phyloP scores from a whole-genome alignment of 768 basidiomycete genomes.

The Butyriboletus loyo region DNA sequence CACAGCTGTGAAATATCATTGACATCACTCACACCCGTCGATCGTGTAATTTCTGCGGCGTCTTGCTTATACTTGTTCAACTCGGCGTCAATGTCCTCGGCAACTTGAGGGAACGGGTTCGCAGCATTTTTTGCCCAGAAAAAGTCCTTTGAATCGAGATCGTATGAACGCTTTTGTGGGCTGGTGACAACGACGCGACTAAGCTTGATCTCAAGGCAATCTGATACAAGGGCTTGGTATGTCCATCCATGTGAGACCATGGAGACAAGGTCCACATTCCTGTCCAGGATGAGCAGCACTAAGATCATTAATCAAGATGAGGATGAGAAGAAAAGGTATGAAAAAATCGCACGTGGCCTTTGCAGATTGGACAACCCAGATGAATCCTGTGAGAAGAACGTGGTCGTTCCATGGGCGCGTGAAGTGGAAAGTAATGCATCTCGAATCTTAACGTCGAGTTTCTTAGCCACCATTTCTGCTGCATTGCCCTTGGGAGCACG shows the following conservation, averaged over 20 bases:
- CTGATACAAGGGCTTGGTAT: slow-evolving; percentile 96
- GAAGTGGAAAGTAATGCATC: slow-evolving; percentile 76
- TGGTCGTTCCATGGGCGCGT: slow-evolving; percentile 50
- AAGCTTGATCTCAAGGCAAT: slow-evolving; percentile 95
- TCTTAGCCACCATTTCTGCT: slow-evolving; percentile 98
- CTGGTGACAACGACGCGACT: slow-evolving; percentile 87
- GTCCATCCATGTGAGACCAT: slow-evolving; percentile 98
- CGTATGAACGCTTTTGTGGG: slow-evolving; percentile 79
- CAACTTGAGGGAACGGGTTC: slow-evolving; percentile 96
- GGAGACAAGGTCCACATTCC: slow-evolving; percentile 92
- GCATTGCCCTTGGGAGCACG: slow-evolving; percentile 94
- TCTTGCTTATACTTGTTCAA: slow-evolving; percentile 92
- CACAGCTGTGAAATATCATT: slow-evolving; percentile 94
- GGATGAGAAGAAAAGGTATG: background rate
- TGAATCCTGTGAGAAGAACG: slow-evolving; percentile 75
- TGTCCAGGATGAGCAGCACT: slow-evolving; percentile 89
- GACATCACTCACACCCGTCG: slow-evolving; percentile 93
- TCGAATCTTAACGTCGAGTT: slow-evolving; percentile 86
- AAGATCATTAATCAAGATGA: slow-evolving; percentile 10
- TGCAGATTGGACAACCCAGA: slow-evolving; percentile 84
- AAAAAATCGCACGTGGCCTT: slow-evolving; percentile 64
- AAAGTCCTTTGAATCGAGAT: slow-evolving; percentile 97
- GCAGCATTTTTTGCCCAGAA: slow-evolving; percentile 98
- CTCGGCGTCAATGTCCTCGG: slow-evolving; percentile 93
- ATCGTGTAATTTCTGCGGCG: slow-evolving; percentile 93